Percentiles rank a stretch among this genome's conserved stretches.
These are phyloP conservation scores for Rhodotorula sp. DNA, from an alignment of 1,284 basidiomycete genomes.

Conservation along the genomic window DNA sequence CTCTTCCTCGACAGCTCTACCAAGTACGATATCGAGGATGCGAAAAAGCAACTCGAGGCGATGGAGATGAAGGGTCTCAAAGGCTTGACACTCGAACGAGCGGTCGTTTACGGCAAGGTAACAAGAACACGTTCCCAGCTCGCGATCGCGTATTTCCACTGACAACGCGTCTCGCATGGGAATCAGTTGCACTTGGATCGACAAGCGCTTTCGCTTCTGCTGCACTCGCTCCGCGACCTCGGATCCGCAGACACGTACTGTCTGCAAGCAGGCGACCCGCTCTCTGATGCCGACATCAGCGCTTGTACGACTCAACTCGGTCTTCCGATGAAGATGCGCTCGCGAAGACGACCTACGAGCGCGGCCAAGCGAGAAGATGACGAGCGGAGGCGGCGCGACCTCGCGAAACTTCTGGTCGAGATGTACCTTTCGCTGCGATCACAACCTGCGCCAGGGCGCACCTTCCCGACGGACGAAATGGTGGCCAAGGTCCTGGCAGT, in stretches of 20 bases:
- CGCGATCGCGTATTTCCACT: neutral
- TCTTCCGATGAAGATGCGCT: slow-evolving; percentile 34
- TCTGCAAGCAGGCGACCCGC: slow-evolving; percentile 62
- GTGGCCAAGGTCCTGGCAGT: slow-evolving; percentile 70
- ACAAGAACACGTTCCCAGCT: neutral
- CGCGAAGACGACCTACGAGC: slow-evolving; percentile 40
- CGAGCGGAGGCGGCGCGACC: slow-evolving; percentile 54
- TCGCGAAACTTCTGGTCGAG: slow-evolving; percentile 69
- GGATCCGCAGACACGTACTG: slow-evolving; percentile 78
- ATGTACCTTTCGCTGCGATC: slow-evolving; percentile 63
- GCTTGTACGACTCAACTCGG: slow-evolving; percentile 56
- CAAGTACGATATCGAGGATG: slow-evolving; percentile 60
- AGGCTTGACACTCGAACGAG: slow-evolving; percentile 67
- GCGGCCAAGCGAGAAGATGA: slow-evolving; percentile 57
- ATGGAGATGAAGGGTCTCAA: slow-evolving; percentile 49
- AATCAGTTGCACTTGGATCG: slow-evolving; percentile 64
- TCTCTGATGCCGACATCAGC: slow-evolving; percentile 65
- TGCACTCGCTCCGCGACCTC: slow-evolving; percentile 67
- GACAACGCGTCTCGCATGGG: slow-evolving; percentile 1
- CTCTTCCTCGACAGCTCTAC: slow-evolving; percentile 73
- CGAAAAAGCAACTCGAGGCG: slow-evolving; percentile 57
- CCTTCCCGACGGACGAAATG: slow-evolving; percentile 47
- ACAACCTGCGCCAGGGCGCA: slow-evolving; percentile 52
- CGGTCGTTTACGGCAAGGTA: slow-evolving; percentile 79
- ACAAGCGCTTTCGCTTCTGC: slow-evolving; percentile 65